Base-by-base conservation (phyloP, 1,284 basidiomycete genomes). In the Cutaneotrichosporon sp. region DNA sequence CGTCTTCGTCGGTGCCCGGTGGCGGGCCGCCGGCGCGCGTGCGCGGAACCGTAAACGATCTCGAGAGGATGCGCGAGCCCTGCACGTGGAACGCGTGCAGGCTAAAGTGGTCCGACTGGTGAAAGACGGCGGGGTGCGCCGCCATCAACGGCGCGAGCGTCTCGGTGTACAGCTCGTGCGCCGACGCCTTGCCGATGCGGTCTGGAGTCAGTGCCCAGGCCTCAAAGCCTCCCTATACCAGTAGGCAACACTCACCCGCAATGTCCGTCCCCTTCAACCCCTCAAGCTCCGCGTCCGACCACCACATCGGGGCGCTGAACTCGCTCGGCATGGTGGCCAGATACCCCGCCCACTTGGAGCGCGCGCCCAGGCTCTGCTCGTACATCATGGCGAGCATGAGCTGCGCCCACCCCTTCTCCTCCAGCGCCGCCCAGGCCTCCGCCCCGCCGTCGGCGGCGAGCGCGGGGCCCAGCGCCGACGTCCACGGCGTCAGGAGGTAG, bases 271-370 rank as follows among this genome's bases (percentile, higher is more conserved):
- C 97, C 63, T 82, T 77, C 8, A 99, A 84, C 70, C 90, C 87
- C n/a, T 81, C 75, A 2, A 34, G 36, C 59, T 97, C 91, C 2
- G 84, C 82, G 1, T 84, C 82, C 6, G 27, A 16, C 97, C 95
- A 99, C 77, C 97, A 97, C 92, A 99, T 98, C 1, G 95, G 92
- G 0, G 94, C 95, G 67, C 89, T 85, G 73, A 99, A 99, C 10
- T 69, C 65, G 2, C 73, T 81, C 0, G 95, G 95, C 70, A 97
- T 83, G 36, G 79, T 76, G 34, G 71, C 73, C 74, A 68, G 49
- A 51, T 57, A 92, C 6, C 81, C 82, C 10, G 75, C 74, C 91
- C 91, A 92, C 63, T 79, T 84, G 47, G 87, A 91, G 24, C 81
- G 71, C 8, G 74, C 46, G 0, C 85, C 86, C 60, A 80, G 81